These are phyloP conservation scores for Didymella pomorum DNA, from an alignment of 2,329 filamentous ascomycete species.

Conservation along the genomic window DNA sequence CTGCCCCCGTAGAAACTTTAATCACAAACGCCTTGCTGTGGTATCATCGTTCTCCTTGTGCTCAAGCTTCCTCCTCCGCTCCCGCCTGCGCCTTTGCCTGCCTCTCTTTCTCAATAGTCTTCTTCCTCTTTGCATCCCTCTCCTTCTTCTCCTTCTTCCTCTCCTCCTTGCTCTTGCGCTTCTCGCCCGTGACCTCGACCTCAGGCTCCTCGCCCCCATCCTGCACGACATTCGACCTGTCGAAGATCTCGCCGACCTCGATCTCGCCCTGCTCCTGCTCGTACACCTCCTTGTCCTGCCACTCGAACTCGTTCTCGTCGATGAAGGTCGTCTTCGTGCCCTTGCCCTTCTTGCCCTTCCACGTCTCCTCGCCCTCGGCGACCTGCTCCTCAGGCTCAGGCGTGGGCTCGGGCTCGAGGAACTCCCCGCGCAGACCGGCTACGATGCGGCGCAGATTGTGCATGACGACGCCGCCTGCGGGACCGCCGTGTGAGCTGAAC, in stretches of 20 bases:
- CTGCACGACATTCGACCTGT: slow-evolving; percentile 42
- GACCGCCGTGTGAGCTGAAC: slow-evolving; percentile 54
- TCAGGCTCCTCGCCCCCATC: slow-evolving; percentile 42
- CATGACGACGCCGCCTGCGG: slow-evolving; percentile 58
- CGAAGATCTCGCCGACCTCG: slow-evolving; percentile 53
- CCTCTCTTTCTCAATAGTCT: slow-evolving; percentile 46
- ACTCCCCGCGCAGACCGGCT: slow-evolving; percentile 61
- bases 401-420: slow-evolving; percentile 54
- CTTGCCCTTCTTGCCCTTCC: slow-evolving; percentile 26
- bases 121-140: slow-evolving; percentile 56
- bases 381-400: slow-evolving; percentile 45
- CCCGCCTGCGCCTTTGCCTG: slow-evolving; percentile 24
- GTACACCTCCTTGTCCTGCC: slow-evolving; percentile 56
- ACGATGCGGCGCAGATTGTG: slow-evolving; percentile 63
- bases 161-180: slow-evolving; percentile 59
- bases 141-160: slow-evolving; percentile 65
- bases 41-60: slow-evolving; percentile 3
- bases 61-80: slow-evolving; percentile 1
- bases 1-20: not conserved
- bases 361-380: slow-evolving; percentile 10
- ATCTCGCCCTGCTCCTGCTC: slow-evolving; percentile 51
- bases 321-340: slow-evolving; percentile 16
- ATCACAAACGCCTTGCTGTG: slow-evolving; percentile 20
- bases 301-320: slow-evolving; percentile 34
- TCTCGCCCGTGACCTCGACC: slow-evolving; percentile 39